Evolutionary conservation across 179 eudicot species (phyloP).

Genomic region (Silene noctiflora): DNA sequence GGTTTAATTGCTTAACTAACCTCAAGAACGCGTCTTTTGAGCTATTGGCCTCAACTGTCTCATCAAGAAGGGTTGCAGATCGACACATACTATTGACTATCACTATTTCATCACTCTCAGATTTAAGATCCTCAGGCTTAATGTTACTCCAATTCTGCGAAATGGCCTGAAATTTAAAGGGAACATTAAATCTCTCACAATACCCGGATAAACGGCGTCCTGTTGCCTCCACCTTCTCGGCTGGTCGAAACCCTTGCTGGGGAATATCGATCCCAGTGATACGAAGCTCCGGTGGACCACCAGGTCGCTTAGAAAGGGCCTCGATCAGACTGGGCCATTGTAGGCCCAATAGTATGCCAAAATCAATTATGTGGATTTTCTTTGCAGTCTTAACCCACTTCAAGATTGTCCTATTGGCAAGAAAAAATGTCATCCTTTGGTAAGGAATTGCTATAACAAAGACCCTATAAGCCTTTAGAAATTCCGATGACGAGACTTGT

Average conservation of each 20-base stretch:
- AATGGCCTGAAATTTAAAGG: not conserved
- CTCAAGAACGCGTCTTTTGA: conserved; percentile 32
- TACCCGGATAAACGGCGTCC: not conserved
- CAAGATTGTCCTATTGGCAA: conserved; percentile 39
- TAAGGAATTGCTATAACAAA: conserved; percentile 53
- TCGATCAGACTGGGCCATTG: conserved; percentile 61
- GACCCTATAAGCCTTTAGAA: conserved; percentile 48
- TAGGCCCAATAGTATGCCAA: conserved; percentile 33
- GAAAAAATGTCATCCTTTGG: conserved; percentile 38
- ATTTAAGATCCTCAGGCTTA: not conserved
- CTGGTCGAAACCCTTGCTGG: conserved; percentile 52
- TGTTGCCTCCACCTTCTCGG: conserved; percentile 33
- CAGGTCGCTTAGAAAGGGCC: conserved; percentile 36
- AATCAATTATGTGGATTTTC: conserved; percentile 55
- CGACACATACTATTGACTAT: conserved; percentile 36
- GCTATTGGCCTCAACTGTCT: conserved; percentile 21
- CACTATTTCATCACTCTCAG: conserved; percentile 24
- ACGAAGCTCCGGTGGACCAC: conserved; percentile 52
- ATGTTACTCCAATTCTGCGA: not conserved
- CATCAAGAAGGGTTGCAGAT: conserved; percentile 34
- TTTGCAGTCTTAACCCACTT: conserved; percentile 33
- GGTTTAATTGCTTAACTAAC: conserved; percentile 32
- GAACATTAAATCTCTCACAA: not conserved
- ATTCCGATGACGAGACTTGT: conserved; percentile 1
- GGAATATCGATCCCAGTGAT: conserved; percentile 70